phyloP scores from a whole-genome alignment of 1,139 yeast species.

The Arxiozyma telluris region DNA sequence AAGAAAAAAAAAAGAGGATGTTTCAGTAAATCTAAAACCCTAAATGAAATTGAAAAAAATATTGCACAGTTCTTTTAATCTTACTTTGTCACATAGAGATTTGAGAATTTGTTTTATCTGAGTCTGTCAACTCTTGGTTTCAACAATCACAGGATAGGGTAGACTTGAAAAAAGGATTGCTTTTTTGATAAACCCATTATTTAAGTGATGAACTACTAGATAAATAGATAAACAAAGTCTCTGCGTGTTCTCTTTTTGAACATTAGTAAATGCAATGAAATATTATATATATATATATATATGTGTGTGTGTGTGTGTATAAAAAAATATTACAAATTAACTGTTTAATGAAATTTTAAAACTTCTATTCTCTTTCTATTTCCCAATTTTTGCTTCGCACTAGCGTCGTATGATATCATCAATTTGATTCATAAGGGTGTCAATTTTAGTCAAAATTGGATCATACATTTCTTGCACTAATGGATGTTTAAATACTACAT shows the following conservation, averaged over 20 bases:
- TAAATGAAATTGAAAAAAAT: too few relatives aligned
- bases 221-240: background rate
- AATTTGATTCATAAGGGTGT: constrained; percentile 32
- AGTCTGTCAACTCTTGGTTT: background rate
- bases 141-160: background rate
- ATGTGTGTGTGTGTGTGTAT: background rate
- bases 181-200: background rate
- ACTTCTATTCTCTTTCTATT: background rate
- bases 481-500: constrained; percentile 32
- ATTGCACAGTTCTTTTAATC: too few relatives aligned
- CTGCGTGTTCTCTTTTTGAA: background rate
- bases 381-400: background rate
- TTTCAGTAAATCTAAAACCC: background rate
- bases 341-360: background rate
- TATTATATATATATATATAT: background rate
- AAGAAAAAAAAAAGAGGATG: background rate
- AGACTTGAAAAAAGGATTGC: background rate
- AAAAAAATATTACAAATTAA: background rate
- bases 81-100: background rate
- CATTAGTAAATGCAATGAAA: background rate
- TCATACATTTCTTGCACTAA: constrained; percentile 40
- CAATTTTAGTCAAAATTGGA: constrained; percentile 42
- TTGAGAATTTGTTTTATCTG: background rate
- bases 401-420: constrained; percentile 14
- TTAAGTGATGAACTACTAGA: background rate